Percentiles rank a stretch among this genome's conserved stretches.
Conservation (phyloP, 257 asterid species). For the Plantago elongata region DNA sequence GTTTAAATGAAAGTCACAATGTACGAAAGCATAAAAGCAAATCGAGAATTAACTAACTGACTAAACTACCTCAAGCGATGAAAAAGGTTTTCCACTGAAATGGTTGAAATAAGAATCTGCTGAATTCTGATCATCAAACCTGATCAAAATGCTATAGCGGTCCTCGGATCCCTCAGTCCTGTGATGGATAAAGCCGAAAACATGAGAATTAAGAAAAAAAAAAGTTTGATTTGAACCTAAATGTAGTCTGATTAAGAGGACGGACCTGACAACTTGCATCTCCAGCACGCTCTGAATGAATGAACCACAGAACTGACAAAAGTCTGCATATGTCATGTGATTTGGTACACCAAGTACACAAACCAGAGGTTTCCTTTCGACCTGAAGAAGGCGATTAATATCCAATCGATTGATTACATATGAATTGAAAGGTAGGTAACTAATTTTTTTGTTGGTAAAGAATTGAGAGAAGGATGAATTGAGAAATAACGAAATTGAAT, state of each 20-base stretch:
- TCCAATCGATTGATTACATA: no score
- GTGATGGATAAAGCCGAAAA: constrained; percentile 19
- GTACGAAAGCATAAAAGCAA: constrained; percentile 6
- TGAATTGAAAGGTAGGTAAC: no score
- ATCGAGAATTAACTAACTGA: constrained; percentile 15
- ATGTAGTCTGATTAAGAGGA: constrained; percentile 8
- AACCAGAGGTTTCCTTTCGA: constrained; percentile 74
- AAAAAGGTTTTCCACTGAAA: constrained; percentile 61
- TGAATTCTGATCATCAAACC: constrained; percentile 66
- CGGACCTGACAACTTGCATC: constrained; percentile 89
- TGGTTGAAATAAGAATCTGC: constrained; percentile 77
- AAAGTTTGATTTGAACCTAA: not conserved
- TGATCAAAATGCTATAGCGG: constrained; percentile 71
- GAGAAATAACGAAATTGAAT: constrained; percentile 9
- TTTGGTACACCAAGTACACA: constrained; percentile 92
- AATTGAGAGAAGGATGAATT: not conserved
- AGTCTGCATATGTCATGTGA: constrained; percentile 94
- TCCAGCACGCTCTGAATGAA: constrained; percentile 79
- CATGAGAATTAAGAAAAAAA: constrained; percentile 21
- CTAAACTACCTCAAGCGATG: constrained; percentile 92
- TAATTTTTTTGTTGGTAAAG: not conserved
- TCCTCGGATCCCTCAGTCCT: constrained; percentile 88
- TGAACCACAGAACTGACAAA: constrained; percentile 91
- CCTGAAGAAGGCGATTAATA: no score
- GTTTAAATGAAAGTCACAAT: constrained; percentile 1